phyloP scores from a whole-genome alignment of 2,329 filamentous ascomycete genomes.

The Shiraia bambusicola region DNA sequence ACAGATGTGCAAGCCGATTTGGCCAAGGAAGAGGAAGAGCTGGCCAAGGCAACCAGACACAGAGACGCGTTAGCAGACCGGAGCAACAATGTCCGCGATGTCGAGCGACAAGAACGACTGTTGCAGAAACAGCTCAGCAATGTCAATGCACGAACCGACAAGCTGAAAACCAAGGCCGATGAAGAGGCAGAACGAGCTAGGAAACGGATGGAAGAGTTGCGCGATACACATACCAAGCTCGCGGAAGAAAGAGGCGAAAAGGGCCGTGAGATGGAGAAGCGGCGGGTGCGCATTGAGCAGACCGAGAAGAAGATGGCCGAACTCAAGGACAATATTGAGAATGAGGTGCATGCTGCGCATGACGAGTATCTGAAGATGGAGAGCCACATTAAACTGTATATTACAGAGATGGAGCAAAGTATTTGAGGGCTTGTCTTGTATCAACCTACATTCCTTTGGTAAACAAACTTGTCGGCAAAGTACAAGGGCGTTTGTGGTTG shows the following conservation, averaged over 20 bases:
- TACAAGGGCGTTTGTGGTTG: too few relatives aligned
- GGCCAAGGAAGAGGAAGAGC: slow-evolving; percentile 87
- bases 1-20: slow-evolving; percentile 86
- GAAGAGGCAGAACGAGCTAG: slow-evolving; percentile 80
- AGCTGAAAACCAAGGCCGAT: slow-evolving; percentile 75
- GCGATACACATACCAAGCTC: slow-evolving; percentile 74
- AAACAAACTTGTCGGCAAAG: too few relatives aligned
- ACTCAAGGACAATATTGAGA: slow-evolving; percentile 95
- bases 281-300: slow-evolving; percentile 92
- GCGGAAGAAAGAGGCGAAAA: slow-evolving; percentile 85
- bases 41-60: slow-evolving; percentile 75
- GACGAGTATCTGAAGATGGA: slow-evolving; percentile 98
- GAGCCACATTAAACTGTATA: slow-evolving; percentile 94
- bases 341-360: slow-evolving; percentile 83
- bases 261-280: slow-evolving; percentile 86
- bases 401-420: slow-evolving; percentile 97
- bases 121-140: slow-evolving; percentile 81
- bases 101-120: slow-evolving; percentile 83
- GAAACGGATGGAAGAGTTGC: slow-evolving; percentile 85
- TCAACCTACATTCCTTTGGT: too few relatives aligned
- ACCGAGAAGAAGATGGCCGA: slow-evolving; percentile 99
- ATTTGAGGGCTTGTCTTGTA: slow-evolving; percentile 17
- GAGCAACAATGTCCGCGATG: slow-evolving; percentile 85
- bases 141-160: slow-evolving; percentile 84
- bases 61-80: slow-evolving; percentile 84